Evolutionary conservation across 179 eudicot species (phyloP), one percentile per base, ranked within the genome.

Genomic region (Silene coronaria): DNA sequence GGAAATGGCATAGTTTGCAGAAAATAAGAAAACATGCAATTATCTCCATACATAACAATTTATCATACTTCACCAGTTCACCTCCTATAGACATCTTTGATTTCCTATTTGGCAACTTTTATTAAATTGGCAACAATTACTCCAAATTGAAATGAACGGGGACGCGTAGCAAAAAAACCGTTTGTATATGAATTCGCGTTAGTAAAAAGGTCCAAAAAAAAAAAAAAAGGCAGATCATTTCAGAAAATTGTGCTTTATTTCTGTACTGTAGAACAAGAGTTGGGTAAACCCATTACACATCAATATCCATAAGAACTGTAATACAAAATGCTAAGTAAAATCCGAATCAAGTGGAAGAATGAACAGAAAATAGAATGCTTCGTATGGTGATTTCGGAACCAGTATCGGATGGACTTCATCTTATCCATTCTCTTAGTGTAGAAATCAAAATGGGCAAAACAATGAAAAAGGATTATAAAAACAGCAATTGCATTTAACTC

Each of bases 1-100:
- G 85, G 87, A 22, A 77, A 83, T 76, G 86, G 84, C 65, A 80
- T 86, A 58, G 83, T 85, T 28, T 85, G 88, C 86, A 82, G 80
- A 79, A 88, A 78, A 79, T 87, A 80, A 84, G 58, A 27, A 19
- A 46, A 17, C 32, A 38, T 16, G 6, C 32, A 32, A 22, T 64
- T 13, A 34, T 71, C 66, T 36, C 36, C 30, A 12, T 67, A 51
- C 9, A n/a, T 9, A 61, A 32, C 34, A 51, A 53, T 6, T 46
- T 21, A 66, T 19, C 51, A 38, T 19, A 67, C n/a, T 10, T 19
- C 28, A 32, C 6, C 11, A 67, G 9, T 10, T 19, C 28, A 32
- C 6, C 11, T 66, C 21, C 24, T 36, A 24, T 22, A 66, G 22
- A 21, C 14, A 1, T 17, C 32, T 17, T 28, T 38, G 12, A 38